Evolutionary conservation across 495 filamentous ascomycete species (phyloP).

Genomic region (Penicillium subrubescens): DNA sequence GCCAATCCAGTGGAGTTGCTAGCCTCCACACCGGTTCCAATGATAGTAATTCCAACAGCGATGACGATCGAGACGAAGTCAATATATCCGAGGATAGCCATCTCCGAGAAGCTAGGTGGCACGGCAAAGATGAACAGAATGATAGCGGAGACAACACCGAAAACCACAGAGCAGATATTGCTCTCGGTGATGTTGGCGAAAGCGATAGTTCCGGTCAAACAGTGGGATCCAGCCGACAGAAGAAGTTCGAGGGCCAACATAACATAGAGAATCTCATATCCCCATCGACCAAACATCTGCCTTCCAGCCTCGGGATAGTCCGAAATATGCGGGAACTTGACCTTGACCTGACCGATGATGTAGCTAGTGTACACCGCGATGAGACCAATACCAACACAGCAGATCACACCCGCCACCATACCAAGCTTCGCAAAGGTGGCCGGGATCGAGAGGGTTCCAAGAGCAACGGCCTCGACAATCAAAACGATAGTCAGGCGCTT

Average conservation of each 20-base stretch:
- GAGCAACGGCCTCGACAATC: constrained; percentile 63
- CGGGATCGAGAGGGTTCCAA: constrained; percentile 60
- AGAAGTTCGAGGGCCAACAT: constrained; percentile 61
- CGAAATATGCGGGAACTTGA: constrained; percentile 61
- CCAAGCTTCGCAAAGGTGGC: constrained; percentile 55
- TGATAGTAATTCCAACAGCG: constrained; percentile 69
- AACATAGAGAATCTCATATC: constrained; percentile 57
- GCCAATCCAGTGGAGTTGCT: constrained; percentile 33
- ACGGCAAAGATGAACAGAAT: constrained; percentile 60
- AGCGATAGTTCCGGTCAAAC: constrained; percentile 68
- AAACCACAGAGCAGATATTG: constrained; percentile 61
- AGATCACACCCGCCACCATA: constrained; percentile 56
- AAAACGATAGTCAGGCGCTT: constrained; percentile 39
- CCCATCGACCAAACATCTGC: constrained; percentile 57
- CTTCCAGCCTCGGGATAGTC: constrained; percentile 64
- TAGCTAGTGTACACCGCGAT: constrained; percentile 70
- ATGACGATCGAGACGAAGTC: constrained; percentile 62
- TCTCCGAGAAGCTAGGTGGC: constrained; percentile 50
- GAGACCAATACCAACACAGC: constrained; percentile 57
- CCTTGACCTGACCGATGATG: constrained; percentile 67
- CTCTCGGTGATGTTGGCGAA: constrained; percentile 61
- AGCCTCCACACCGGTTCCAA: constrained; percentile 55
- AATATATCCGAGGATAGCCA: constrained; percentile 60
- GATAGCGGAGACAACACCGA: constrained; percentile 58
- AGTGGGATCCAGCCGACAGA: constrained; percentile 69